phyloP scores from a whole-genome alignment of 2,329 filamentous ascomycete species.

The Lithohypha guttulata region DNA sequence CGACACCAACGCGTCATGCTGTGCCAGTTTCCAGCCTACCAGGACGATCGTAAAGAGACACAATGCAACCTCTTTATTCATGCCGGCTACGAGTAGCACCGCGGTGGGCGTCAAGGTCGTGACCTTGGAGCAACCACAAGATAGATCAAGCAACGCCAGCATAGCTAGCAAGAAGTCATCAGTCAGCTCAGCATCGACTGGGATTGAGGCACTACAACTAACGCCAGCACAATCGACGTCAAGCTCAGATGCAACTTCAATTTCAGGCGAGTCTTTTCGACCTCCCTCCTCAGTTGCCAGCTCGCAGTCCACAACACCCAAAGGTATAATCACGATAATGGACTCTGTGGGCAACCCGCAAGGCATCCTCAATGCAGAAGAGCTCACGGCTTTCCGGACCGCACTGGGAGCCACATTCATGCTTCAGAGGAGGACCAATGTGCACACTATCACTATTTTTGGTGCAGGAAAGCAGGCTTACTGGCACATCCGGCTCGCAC shows the following conservation, averaged over 20 bases:
- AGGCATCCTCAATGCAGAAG: slow-evolving; percentile 55
- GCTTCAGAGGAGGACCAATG: slow-evolving; percentile 53
- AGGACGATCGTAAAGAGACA: slow-evolving; percentile 50
- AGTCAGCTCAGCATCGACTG: slow-evolving; percentile 27
- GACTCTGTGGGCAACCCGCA: slow-evolving; percentile 47
- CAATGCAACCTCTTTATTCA: slow-evolving; percentile 54
- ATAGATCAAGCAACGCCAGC: neutral
- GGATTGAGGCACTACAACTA: slow-evolving; percentile 28
- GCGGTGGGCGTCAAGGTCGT: slow-evolving; percentile 57
- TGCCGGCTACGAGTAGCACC: slow-evolving; percentile 52
- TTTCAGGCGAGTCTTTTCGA: slow-evolving; percentile 21
- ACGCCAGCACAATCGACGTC: slow-evolving; percentile 24
- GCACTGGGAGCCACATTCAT: slow-evolving; percentile 51
- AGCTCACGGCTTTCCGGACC: slow-evolving; percentile 59
- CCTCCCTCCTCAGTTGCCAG: slow-evolving; percentile 25
- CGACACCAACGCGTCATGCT: slow-evolving; percentile 48
- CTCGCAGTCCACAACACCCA: slow-evolving; percentile 37
- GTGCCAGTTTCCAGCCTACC: slow-evolving; percentile 50
- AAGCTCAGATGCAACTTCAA: slow-evolving; percentile 20
- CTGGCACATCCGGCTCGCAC: slow-evolving; percentile 80
- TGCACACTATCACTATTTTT: slow-evolving; percentile 72
- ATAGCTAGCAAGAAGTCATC: slow-evolving; percentile 21
- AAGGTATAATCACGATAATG: slow-evolving; percentile 49
- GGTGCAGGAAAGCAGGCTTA: slow-evolving; percentile 84
- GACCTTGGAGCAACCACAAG: slow-evolving; percentile 35